A percentile compares a stretch with the other conserved stretches of the same genome.
Evolutionary conservation across 176 grass and related monocot species (phyloP).

Genomic region (Oryza australiensis): DNA sequence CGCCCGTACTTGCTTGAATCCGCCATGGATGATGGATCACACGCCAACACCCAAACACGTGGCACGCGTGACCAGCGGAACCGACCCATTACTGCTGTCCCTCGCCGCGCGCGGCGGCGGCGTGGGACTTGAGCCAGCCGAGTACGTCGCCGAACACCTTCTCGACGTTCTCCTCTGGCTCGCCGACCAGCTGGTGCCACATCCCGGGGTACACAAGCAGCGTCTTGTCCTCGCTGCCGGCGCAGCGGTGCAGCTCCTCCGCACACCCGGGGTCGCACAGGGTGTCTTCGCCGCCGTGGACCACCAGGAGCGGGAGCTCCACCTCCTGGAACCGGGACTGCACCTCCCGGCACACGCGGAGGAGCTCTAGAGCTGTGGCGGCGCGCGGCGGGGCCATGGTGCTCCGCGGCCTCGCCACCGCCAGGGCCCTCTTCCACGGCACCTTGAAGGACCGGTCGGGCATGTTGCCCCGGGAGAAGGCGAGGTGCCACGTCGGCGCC

Average conservation of each 20-base stretch:
- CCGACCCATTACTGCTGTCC: not conserved
- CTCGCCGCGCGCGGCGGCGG: not conserved
- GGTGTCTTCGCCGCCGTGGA: constrained; percentile 72
- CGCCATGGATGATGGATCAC: not conserved
- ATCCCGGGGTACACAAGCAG: constrained; percentile 69
- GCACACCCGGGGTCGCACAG: constrained; percentile 76
- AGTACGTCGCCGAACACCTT: constrained; percentile 71
- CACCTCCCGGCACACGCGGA: constrained; percentile 75
- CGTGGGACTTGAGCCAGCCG: constrained; percentile 61
- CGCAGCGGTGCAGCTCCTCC: constrained; percentile 64
- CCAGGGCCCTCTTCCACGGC: constrained; percentile 67
- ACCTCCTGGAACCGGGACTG: constrained; percentile 73
- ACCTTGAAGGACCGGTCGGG: constrained; percentile 78
- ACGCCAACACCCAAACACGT: not conserved
- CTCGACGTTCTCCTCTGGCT: constrained; percentile 78
- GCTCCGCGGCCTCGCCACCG: constrained; percentile 54
- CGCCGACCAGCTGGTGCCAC: constrained; percentile 94
- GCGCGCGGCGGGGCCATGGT: constrained; percentile 50
- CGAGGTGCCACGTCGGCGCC: constrained; percentile 70
- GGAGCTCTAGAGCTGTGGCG: constrained; percentile 74
- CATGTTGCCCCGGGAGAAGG: constrained; percentile 66
- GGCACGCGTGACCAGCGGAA: not conserved
- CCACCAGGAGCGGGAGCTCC: constrained; percentile 62
- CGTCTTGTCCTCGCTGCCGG: constrained; percentile 72
- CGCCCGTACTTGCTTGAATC: not conserved